Evolutionary conservation across 2,329 filamentous ascomycete species (phyloP).

Genomic region (Beauveria australis): DNA sequence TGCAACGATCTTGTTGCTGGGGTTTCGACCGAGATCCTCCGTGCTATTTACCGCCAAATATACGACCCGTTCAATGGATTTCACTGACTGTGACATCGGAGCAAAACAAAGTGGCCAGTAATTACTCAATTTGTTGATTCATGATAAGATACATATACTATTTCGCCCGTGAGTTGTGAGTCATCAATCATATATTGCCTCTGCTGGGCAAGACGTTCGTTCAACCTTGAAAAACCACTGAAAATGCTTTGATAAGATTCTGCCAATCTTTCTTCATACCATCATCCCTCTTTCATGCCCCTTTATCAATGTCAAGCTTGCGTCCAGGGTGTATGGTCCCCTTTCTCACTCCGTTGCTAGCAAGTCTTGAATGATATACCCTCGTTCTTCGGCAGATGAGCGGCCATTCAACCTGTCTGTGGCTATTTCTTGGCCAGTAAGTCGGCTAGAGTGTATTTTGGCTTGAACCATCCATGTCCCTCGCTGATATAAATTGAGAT

Average conservation of each 20-base stretch:
- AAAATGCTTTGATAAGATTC: slow-evolving; percentile 3
- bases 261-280: not conserved
- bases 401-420: no score
- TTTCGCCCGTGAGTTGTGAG: not conserved
- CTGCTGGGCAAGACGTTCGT: not conserved
- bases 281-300: not conserved
- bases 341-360: not conserved
- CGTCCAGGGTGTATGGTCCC: not conserved
- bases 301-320: not conserved
- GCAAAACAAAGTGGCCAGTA: no score
- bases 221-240: not conserved
- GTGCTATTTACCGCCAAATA: no score
- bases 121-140: not conserved
- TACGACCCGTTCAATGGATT: no score
- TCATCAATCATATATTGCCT: not conserved
- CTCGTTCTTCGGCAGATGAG: not conserved
- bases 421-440: not conserved
- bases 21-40: no score
- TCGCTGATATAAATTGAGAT: slow-evolving; percentile 16
- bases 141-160: not conserved
- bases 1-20: no score
- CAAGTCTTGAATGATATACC: not conserved
- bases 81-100: no score
- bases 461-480: no score
- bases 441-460: not conserved